phyloP scores from a whole-genome alignment of 805 yeast species.

The Tetrapisispora fleetii region DNA sequence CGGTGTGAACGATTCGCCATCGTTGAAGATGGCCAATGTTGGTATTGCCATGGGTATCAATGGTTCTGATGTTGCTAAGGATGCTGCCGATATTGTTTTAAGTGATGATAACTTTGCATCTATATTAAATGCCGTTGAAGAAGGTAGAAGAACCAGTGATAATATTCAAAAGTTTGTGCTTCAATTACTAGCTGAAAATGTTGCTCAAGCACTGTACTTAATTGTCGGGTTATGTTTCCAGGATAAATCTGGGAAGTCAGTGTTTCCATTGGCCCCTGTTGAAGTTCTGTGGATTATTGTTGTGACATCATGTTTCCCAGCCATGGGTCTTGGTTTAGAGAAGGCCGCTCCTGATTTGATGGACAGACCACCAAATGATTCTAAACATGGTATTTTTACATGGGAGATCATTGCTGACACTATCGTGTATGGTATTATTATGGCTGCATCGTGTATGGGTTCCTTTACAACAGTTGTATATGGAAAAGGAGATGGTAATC shows the following conservation, averaged over 20 bases:
- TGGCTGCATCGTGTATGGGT: slow-evolving; percentile 62
- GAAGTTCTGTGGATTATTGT: slow-evolving; percentile 96
- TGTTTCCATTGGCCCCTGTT: slow-evolving; percentile 92
- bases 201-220: slow-evolving; percentile 79
- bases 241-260: slow-evolving; percentile 55
- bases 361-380: slow-evolving; percentile 87
- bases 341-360: slow-evolving; percentile 92
- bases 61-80: slow-evolving; percentile 98
- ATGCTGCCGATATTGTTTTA: slow-evolving; percentile 94
- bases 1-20: slow-evolving; percentile 97
- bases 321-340: slow-evolving; percentile 93
- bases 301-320: slow-evolving; percentile 97
- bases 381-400: slow-evolving; percentile 78
- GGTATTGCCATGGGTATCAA: slow-evolving; percentile 90
- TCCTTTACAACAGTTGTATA: slow-evolving; percentile 58
- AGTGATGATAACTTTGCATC: slow-evolving; percentile 96
- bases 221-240: slow-evolving; percentile 79
- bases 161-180: slow-evolving; percentile 90
- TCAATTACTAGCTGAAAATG: slow-evolving; percentile 90
- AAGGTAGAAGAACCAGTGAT: slow-evolving; percentile 92
- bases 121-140: slow-evolving; percentile 84
- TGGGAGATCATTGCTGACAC: slow-evolving; percentile 56
- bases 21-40: slow-evolving; percentile 87
- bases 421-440: slow-evolving; percentile 57
- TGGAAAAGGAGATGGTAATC: slow-evolving; percentile 53